Evolutionary conservation across 2,329 filamentous ascomycete species (phyloP), one percentile per base, ranked within the genome.

Genomic region (Phaeosphaeriaceae sp.): DNA sequence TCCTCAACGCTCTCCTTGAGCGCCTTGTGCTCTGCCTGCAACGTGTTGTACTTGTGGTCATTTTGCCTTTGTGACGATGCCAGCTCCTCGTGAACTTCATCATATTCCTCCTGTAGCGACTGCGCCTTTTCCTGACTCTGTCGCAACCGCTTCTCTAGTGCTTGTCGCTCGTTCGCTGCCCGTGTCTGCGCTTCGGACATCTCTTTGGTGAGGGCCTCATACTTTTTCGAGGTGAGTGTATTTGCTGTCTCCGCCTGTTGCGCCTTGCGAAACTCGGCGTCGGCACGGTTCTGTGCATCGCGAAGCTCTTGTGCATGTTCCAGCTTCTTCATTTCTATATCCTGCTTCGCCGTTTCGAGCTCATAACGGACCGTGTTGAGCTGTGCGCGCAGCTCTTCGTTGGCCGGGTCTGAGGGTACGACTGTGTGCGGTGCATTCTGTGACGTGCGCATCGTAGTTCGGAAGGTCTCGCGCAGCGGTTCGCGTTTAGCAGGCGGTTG

Each of bases 331-430:
- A 97, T 86, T 57, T 96, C 92, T 67, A 91, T 89, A 72, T 98
- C 94, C 67, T 97, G 92, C 69, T 94, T 93, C 53, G 91, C 82
- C 19, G 91, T 94, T 70, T 93, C 91, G 65, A 97, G 84, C 57
- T 94, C 92, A 79, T 97, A 99, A 61, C 89, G 89, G 51, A 97
- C 82, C 0, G 92, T 91, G 61, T 93, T 95, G 44, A 98, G 83
- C 77, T 97, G 92, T 1, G 94, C 92, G 72, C 94, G 93, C 24
- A 98, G 84, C 63, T 93, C 90, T 71, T 98, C 93, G 58, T 86
- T 89, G 66, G 76, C 73, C 62, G 76, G 71, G 55, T 82, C 80
- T 25, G 78, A 69, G 47, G 77, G 64, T n/a, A 75, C 69, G 17
- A 77, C 69, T 3, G 71, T 74, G 53, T 76, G 74, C 62, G 70